phyloP scores from a whole-genome alignment of 352 stramenopile species.

The Proteromonas lacertae region DNA sequence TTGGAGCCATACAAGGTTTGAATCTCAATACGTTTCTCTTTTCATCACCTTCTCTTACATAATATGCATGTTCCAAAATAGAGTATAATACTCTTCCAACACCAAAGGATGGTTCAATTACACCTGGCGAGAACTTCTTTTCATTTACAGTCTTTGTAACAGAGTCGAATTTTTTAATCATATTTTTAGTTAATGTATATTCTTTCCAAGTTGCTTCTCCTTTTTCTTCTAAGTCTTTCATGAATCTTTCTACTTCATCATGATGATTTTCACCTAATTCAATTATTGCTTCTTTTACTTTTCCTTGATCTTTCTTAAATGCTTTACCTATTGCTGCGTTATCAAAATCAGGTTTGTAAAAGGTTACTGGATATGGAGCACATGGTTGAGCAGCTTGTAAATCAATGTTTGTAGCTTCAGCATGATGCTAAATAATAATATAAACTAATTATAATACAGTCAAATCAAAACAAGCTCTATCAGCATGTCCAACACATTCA shows the following conservation, averaged over 20 bases:
- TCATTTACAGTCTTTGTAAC: slow-evolving; percentile 35
- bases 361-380: no score
- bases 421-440: slow-evolving; percentile 23
- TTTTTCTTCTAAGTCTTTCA: slow-evolving; percentile 41
- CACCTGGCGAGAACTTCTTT: slow-evolving; percentile 84
- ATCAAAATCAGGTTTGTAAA: slow-evolving; percentile 41
- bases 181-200: slow-evolving; percentile 65
- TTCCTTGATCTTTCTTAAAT: slow-evolving; percentile 70
- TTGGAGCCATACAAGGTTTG: slow-evolving; percentile 70
- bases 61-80: slow-evolving; percentile 94
- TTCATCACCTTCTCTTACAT: slow-evolving; percentile 64
- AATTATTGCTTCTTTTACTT: slow-evolving; percentile 25
- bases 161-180: slow-evolving; percentile 66
- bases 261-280: slow-evolving; percentile 43
- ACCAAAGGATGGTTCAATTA: slow-evolving; percentile 96
- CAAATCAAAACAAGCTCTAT: slow-evolving; percentile 91
- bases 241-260: slow-evolving; percentile 49
- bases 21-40: slow-evolving; percentile 90
- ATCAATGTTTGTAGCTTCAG: slow-evolving; percentile 9
- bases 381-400: no score
- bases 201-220: slow-evolving; percentile 27
- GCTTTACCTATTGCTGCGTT: slow-evolving; percentile 71
- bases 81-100: slow-evolving; percentile 88
- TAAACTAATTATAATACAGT: slow-evolving; percentile 53
- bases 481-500: slow-evolving; percentile 88